Evolutionary conservation across 495 filamentous ascomycete species (phyloP).

Genomic region (Astrothelium subdiscretum): DNA sequence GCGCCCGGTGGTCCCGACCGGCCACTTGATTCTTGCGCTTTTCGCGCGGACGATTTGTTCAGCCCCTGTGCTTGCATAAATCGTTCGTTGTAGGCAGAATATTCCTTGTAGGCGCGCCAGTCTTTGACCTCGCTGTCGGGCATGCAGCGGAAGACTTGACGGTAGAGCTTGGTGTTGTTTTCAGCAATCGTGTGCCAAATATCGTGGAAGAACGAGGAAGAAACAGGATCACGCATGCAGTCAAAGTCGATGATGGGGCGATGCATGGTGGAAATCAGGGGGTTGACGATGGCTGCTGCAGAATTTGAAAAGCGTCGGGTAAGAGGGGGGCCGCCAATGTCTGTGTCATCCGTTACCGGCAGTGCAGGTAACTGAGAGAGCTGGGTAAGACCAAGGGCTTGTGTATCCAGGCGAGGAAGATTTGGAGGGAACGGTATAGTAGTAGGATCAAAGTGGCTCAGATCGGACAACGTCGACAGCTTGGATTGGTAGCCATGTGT

Average conservation of each 20-base stretch:
- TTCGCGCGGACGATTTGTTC: conserved; percentile 10
- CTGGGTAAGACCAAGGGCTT: conserved; percentile 44
- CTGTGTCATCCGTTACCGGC: conserved; percentile 60
- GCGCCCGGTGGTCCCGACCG: conserved; percentile 21
- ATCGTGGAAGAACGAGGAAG: conserved; percentile 71
- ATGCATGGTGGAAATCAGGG: conserved; percentile 54
- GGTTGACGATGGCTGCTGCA: conserved; percentile 37
- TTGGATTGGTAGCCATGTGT: background rate
- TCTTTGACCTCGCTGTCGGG: conserved; percentile 87
- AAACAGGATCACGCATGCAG: conserved; percentile 74
- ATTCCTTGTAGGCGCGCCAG: conserved; percentile 93
- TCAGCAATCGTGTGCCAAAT: conserved; percentile 80
- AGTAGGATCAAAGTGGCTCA: background rate
- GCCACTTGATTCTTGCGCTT: conserved; percentile 17
- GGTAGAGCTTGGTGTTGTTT: conserved; percentile 89
- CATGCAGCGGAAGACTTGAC: conserved; percentile 91
- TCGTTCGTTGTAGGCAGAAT: conserved; percentile 60
- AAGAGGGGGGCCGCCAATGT: conserved; percentile 58
- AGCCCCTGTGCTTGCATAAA: conserved; percentile 53
- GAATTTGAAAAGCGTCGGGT: conserved; percentile 35
- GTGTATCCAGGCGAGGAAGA: conserved; percentile 39
- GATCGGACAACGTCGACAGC: background rate
- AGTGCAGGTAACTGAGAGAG: conserved; percentile 56
- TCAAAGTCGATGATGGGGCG: conserved; percentile 51
- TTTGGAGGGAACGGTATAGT: conserved; percentile 34